A percentile compares a stretch with the other conserved stretches of the same genome.
Conservation (phyloP, 2,329 filamentous ascomycete species). For the Exophiala alcalophila region DNA sequence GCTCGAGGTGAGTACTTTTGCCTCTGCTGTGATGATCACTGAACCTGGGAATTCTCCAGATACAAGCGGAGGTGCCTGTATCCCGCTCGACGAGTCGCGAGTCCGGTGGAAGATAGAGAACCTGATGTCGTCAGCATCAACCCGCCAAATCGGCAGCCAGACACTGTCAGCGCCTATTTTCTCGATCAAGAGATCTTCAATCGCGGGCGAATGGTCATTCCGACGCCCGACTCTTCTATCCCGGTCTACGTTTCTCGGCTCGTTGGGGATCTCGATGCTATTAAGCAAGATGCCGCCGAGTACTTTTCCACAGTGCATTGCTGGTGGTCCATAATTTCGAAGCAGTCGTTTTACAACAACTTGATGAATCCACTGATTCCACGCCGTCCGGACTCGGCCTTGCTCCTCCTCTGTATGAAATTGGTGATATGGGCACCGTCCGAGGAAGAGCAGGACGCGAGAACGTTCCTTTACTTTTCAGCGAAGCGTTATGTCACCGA, state of each 20-base stretch:
- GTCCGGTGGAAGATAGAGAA: not conserved
- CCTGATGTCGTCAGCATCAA: not conserved
- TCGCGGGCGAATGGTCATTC: not conserved
- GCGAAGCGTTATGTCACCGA: constrained; percentile 18
- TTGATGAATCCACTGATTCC: constrained; percentile 18
- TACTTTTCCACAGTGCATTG: constrained; percentile 28
- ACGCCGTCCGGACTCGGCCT: constrained; percentile 6
- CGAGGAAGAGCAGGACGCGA: constrained; percentile 2
- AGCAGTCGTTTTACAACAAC: constrained; percentile 25
- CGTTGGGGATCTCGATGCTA: not conserved
- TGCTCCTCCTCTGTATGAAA: constrained; percentile 10
- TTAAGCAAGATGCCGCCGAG: not conserved
- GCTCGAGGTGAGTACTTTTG: constrained; percentile 5
- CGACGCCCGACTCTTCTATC: not conserved
- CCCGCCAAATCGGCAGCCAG: not conserved
- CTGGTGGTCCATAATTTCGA: constrained; percentile 31
- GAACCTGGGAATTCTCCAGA: not conserved
- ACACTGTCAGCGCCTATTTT: constrained; percentile 1
- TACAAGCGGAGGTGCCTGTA: constrained; percentile 3
- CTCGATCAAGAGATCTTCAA: constrained; percentile 5
- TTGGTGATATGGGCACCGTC: constrained; percentile 8
- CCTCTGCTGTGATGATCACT: too few relatives aligned
- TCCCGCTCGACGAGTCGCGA: not conserved
- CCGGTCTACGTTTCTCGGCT: not conserved
- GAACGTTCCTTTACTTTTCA: constrained; percentile 20